Conservation (phyloP, 352 stramenopile genomes). For the Globisporangium barbulae region DNA sequence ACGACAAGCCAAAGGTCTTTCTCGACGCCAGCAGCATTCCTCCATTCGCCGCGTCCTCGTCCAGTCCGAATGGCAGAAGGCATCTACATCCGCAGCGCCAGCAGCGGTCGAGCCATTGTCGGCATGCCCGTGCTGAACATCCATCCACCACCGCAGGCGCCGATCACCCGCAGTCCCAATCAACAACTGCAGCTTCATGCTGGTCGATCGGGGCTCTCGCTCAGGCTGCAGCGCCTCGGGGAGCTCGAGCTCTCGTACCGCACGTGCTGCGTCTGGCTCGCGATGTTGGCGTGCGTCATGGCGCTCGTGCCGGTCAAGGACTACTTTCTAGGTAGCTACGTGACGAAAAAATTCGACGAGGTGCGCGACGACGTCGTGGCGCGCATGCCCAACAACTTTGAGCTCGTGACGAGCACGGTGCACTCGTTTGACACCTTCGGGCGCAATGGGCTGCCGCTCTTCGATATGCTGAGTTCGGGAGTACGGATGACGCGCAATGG, state of each 20-base stretch:
- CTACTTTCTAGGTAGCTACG: conserved; percentile 38
- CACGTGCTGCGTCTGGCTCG: conserved; percentile 22
- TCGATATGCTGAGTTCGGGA: conserved; percentile 13
- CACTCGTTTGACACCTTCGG: conserved; percentile 39
- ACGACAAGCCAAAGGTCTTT: too few relatives aligned
- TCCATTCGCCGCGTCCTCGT: too few relatives aligned
- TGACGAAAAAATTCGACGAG: conserved; percentile 38
- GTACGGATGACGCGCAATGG: conserved; percentile 14
- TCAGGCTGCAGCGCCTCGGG: neutral
- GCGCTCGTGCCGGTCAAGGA: conserved; percentile 34
- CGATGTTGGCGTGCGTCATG: conserved; percentile 16
- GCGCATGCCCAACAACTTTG: conserved; percentile 28
- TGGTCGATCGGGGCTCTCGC: neutral
- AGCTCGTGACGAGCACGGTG: conserved; percentile 26
- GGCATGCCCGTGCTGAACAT: neutral
- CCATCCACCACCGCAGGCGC: neutral
- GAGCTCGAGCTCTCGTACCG: conserved; percentile 23
- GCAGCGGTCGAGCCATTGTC: too few relatives aligned
- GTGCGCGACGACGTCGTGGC: conserved; percentile 31
- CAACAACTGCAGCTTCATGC: neutral
- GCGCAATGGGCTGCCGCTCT: conserved; percentile 21
- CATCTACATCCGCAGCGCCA: too few relatives aligned
- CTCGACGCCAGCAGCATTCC: too few relatives aligned
- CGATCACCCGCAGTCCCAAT: neutral
- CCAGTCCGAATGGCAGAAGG: too few relatives aligned